A percentile compares a stretch with the other conserved stretches of the same genome.
Evolutionary conservation across 2,329 filamentous ascomycete species (phyloP).

Genomic region (Blumeriella jaapii): DNA sequence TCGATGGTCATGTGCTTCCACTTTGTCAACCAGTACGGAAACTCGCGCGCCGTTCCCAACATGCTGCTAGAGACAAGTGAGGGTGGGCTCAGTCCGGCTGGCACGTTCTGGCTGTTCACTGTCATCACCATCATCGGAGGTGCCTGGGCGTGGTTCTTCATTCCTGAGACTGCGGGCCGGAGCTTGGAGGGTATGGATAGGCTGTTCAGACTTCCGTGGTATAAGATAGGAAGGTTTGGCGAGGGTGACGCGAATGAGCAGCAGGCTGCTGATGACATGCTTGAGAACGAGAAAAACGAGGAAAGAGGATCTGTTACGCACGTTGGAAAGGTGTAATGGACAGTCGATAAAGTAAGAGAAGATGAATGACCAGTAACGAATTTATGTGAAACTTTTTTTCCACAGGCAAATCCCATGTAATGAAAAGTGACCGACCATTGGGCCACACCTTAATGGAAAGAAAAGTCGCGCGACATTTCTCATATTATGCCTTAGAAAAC

Average conservation of each 20-base stretch:
- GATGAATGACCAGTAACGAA: background rate
- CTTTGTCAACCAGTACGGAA: conserved; percentile 70
- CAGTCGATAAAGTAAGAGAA: background rate
- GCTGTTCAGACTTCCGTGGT: conserved; percentile 63
- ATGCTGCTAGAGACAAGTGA: conserved; percentile 49
- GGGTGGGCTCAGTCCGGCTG: conserved; percentile 40
- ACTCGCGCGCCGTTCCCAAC: conserved; percentile 60
- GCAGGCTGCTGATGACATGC: conserved; percentile 31
- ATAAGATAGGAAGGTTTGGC: conserved; percentile 48
- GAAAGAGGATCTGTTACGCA: conserved; percentile 22
- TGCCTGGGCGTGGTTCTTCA: conserved; percentile 58
- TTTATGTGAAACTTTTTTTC: no score
- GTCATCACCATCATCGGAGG: conserved; percentile 57
- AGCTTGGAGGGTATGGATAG: conserved; percentile 58
- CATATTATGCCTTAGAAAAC: no score
- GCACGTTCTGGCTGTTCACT: conserved; percentile 69
- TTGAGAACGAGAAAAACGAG: conserved; percentile 32
- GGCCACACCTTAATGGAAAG: no score
- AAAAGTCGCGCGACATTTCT: no score
- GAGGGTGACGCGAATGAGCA: conserved; percentile 36
- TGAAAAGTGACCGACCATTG: no score
- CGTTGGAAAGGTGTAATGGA: conserved; percentile 10
- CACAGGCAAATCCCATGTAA: no score
- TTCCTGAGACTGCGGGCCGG: conserved; percentile 61
- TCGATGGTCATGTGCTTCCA: conserved; percentile 67